Evolutionary conservation across 352 stramenopile species (phyloP).

Genomic region (Globisporangium viniferum): DNA sequence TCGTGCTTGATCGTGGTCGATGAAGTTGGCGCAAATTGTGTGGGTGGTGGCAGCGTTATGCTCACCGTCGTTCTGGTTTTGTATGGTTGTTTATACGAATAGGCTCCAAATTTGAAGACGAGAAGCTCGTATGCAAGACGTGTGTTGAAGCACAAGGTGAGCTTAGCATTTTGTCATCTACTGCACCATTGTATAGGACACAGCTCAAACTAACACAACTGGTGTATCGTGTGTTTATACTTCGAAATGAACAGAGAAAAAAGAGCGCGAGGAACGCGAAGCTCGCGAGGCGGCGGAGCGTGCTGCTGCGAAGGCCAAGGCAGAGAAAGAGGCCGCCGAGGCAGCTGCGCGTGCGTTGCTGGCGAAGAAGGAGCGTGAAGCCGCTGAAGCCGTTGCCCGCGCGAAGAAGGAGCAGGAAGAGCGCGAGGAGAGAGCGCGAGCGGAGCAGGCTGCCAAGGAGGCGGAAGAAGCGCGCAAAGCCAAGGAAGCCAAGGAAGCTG

Average conservation of each 20-base stretch:
- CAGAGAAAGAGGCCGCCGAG: constrained; percentile 49
- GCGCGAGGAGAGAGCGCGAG: constrained; percentile 26
- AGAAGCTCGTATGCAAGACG: constrained; percentile 51
- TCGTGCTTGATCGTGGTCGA: constrained; percentile 1
- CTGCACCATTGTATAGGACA: too few relatives aligned
- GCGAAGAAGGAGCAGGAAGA: constrained; percentile 47
- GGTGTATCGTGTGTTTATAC: background rate
- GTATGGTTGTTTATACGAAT: background rate
- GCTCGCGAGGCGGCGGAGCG: constrained; percentile 51
- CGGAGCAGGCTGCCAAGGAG: constrained; percentile 25
- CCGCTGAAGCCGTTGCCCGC: constrained; percentile 36
- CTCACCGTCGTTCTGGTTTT: background rate
- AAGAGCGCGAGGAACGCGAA: constrained; percentile 49
- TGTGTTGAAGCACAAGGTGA: constrained; percentile 51
- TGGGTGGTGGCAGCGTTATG: background rate
- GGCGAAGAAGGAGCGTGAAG: constrained; percentile 46
- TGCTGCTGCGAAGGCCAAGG: constrained; percentile 37
- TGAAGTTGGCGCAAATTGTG: background rate
- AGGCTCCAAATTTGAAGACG: constrained; percentile 43
- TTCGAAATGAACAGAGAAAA: constrained; percentile 10
- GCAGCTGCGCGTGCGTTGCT: constrained; percentile 35
- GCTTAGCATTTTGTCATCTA: background rate
- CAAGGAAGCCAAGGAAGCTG: constrained; percentile 21
- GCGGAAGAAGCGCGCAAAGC: constrained; percentile 15
- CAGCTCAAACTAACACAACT: background rate